Conservation (phyloP, 768 basidiomycete species). For the Suillus subaureus region DNA sequence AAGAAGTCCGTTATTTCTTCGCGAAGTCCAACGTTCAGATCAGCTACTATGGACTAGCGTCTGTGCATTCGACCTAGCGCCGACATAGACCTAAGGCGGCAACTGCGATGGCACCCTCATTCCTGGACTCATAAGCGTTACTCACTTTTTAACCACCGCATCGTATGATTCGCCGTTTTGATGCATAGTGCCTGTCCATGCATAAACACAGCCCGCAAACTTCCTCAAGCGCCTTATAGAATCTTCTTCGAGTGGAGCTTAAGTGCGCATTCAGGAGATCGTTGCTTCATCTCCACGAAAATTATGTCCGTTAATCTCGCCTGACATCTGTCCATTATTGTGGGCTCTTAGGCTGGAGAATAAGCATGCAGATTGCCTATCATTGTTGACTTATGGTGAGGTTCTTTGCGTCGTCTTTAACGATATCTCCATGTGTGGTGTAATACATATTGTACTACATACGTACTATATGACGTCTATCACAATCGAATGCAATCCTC, state of each 20-base stretch:
- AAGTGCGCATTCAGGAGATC: neutral
- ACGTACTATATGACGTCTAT: neutral
- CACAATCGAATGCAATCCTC: neutral
- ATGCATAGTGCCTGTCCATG: neutral
- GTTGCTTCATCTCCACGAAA: neutral
- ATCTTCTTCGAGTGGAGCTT: neutral
- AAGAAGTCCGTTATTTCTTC: conserved; percentile 1
- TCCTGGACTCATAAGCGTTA: neutral
- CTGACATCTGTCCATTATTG: neutral
- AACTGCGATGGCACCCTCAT: neutral
- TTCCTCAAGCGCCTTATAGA: neutral
- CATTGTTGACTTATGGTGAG: neutral
- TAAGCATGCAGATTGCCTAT: neutral
- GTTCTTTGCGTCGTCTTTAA: neutral
- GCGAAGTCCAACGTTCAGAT: neutral
- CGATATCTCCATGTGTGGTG: neutral
- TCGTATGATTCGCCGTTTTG: neutral
- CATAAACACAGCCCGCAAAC: neutral
- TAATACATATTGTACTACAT: neutral
- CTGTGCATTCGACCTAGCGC: neutral
- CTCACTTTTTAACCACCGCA: neutral
- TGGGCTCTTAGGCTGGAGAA: neutral
- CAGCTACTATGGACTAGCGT: neutral
- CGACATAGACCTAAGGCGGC: neutral
- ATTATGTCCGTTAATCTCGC: neutral